Evolutionary conservation across 179 eudicot species (phyloP).

Genomic region (Drosera spatulata): DNA sequence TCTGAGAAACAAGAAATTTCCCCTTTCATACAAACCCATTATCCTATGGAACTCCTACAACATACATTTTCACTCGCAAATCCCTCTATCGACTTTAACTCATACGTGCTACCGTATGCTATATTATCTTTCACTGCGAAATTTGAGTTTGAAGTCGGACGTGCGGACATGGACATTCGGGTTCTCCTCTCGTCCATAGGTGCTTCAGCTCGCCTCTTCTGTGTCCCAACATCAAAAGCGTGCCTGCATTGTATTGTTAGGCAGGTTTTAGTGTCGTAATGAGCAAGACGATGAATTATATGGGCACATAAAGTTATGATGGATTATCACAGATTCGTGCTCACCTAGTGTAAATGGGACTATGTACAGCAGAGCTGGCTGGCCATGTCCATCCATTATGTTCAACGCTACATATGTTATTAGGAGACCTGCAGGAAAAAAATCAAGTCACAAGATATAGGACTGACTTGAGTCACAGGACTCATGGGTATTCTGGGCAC

Average conservation of each 20-base stretch:
- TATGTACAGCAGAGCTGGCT: slow-evolving; percentile 91
- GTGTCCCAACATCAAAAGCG: slow-evolving; percentile 58
- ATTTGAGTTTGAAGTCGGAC: slow-evolving; percentile 31
- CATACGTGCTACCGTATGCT: no score
- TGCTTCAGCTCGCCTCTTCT: slow-evolving; percentile 62
- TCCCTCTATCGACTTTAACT: no score
- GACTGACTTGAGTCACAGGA: not conserved
- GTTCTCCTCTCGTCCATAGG: slow-evolving; percentile 79
- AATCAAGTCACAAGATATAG: not conserved
- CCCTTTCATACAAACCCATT: no score
- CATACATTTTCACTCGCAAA: no score
- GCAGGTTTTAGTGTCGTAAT: not conserved
- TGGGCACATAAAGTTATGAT: not conserved
- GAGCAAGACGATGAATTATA: not conserved
- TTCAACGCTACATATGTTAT: slow-evolving; percentile 87
- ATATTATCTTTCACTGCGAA: slow-evolving; percentile 13
- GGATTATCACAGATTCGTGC: not conserved
- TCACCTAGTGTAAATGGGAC: slow-evolving; percentile 91
- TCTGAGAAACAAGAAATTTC: no score
- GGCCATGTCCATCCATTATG: slow-evolving; percentile 25
- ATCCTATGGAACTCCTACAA: no score
- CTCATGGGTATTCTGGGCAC: not conserved
- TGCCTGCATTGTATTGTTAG: slow-evolving; percentile 30
- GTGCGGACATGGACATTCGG: slow-evolving; percentile 81
- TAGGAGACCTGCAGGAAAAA: slow-evolving; percentile 55